Conservation (phyloP, 164 flowering plant genomes). For the Nymphaea thermarum region DNA sequence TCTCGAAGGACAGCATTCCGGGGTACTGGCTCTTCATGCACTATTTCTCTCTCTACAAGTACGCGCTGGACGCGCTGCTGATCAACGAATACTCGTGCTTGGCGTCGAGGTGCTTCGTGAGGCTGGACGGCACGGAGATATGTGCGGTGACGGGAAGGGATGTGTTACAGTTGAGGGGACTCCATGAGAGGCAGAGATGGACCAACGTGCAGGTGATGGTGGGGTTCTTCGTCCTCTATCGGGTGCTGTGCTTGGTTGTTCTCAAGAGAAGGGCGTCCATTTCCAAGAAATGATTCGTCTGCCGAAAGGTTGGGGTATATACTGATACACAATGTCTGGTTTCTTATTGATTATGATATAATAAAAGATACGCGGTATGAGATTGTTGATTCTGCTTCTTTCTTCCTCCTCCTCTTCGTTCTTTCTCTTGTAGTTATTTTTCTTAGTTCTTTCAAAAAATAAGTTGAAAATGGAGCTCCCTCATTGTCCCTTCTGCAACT, state of each 20-base stretch:
- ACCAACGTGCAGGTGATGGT: conserved; percentile 59
- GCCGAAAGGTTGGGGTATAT: not conserved
- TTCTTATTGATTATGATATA: no score
- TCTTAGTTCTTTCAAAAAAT: not conserved
- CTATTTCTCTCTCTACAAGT: conserved; percentile 83
- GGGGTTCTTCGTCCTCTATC: conserved; percentile 72
- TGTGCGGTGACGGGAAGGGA: conserved; percentile 71
- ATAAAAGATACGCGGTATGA: no score
- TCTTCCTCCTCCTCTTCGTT: not conserved
- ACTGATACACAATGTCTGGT: not conserved
- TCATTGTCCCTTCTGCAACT: no score
- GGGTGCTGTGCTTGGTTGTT: conserved; percentile 62
- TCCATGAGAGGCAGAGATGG: conserved; percentile 70
- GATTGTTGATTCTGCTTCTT: not conserved
- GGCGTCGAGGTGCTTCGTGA: conserved; percentile 46
- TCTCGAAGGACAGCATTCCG: conserved; percentile 62
- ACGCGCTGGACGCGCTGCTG: conserved; percentile 71
- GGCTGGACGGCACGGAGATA: conserved; percentile 37
- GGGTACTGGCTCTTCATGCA: conserved; percentile 88
- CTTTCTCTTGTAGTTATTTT: not conserved
- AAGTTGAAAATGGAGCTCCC: no score
- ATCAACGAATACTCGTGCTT: conserved; percentile 90
- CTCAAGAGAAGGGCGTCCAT: conserved; percentile 67
- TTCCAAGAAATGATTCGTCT: conserved; percentile 33
- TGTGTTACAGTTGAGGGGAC: conserved; percentile 62